These are phyloP conservation scores for Solanum peruvianum DNA, from an alignment of 257 asterid genomes.

Conservation along the genomic window DNA sequence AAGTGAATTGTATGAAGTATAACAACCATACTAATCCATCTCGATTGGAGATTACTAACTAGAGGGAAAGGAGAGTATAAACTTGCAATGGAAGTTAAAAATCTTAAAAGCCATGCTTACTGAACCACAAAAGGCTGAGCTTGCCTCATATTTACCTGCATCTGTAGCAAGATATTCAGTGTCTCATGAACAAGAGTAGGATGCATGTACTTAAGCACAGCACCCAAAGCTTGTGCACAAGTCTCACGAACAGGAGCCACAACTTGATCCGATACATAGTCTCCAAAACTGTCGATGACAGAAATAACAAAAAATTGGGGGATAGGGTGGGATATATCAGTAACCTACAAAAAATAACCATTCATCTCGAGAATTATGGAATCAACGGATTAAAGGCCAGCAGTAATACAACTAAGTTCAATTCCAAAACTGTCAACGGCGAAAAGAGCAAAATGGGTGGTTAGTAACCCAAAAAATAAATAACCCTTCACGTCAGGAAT, in stretches of 20 bases:
- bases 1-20: neutral
- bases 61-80: neutral
- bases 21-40: neutral
- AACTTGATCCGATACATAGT: slow-evolving; percentile 96
- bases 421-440: neutral
- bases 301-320: neutral
- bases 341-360: neutral
- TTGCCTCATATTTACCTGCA: slow-evolving; percentile 71
- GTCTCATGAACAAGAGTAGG: slow-evolving; percentile 68
- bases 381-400: neutral
- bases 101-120: neutral
- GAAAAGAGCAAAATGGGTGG: neutral
- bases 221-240: slow-evolving; percentile 98
- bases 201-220: slow-evolving; percentile 93
- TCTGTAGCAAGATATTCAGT: slow-evolving; percentile 70
- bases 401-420: neutral
- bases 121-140: neutral
- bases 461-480: neutral
- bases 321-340: neutral
- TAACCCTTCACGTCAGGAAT: neutral
- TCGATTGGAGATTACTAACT: neutral
- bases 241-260: slow-evolving; percentile 99
- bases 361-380: neutral
- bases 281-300: slow-evolving; percentile 70
- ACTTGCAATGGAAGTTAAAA: neutral